Evolutionary conservation across 192 early-diverging fungal species (phyloP).

Genomic region (Jimgerdemannia flammicorona): DNA sequence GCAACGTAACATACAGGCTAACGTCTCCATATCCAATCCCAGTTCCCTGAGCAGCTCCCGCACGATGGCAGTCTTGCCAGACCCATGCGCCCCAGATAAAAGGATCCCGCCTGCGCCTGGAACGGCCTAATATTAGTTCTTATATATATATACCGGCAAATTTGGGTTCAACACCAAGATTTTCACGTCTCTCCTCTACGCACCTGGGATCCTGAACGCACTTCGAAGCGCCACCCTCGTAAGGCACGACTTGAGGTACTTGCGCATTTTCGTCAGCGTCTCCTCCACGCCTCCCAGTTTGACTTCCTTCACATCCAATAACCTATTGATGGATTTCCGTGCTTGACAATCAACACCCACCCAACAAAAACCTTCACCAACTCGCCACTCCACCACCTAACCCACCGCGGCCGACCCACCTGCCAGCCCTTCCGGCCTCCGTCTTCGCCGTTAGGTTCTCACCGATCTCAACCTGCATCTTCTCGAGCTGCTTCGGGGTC

Average conservation of each 20-base stretch:
- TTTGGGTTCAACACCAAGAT: too few species aligned
- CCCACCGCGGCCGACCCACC: neutral
- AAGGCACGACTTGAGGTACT: conserved; percentile 37
- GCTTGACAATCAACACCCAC: neutral
- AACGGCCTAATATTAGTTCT: too few species aligned
- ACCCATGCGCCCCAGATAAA: conserved; percentile 66
- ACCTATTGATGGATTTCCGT: neutral
- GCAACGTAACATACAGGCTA: conserved; percentile 34
- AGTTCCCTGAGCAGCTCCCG: conserved; percentile 43
- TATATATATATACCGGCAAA: too few species aligned
- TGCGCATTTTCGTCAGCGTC: conserved; percentile 26
- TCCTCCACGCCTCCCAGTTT: conserved; percentile 41
- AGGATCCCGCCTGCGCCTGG: conserved; percentile 54
- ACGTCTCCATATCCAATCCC: conserved; percentile 31
- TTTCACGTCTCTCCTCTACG: neutral
- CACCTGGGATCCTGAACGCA: conserved; percentile 23
- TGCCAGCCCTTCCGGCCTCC: neutral
- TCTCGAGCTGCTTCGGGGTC: conserved; percentile 8
- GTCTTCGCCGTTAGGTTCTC: neutral
- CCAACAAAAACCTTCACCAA: neutral
- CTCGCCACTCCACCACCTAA: neutral
- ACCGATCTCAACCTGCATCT: conserved; percentile 5
- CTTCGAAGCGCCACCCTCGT: conserved; percentile 34
- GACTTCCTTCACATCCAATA: conserved; percentile 7
- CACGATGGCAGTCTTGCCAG: conserved; percentile 69